Evolutionary conservation across 108 stramenopile genomes (phyloP), one percentile per base, ranked within the genome.

Genomic region (Mediolabrus comicus): DNA sequence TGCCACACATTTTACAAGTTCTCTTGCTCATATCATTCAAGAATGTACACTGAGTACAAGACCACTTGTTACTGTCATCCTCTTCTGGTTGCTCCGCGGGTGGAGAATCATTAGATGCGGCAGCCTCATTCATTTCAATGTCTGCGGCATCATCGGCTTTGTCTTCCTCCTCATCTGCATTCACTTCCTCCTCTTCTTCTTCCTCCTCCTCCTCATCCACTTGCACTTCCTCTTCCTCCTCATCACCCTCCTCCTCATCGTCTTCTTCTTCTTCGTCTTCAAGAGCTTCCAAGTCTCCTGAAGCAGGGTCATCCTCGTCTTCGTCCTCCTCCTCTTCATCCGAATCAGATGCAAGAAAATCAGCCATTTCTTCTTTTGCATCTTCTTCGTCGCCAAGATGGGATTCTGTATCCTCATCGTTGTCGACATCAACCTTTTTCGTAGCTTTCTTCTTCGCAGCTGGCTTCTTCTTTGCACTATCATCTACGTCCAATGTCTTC

Each of bases 41-140:
- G 35, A 78, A 78, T 13, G 87, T 88, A 43, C 90, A 91, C 12
- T 39, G 39, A 0, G 51, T 52, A 46, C 88, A 90, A 27, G 69
- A 67, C 88, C 88, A 75, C 7, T 34, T 55, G 10, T 74, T 59
- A 16, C 43, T 41, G 25, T 58, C 28, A 19, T 53, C 52, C 53
- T 31, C n/a, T 12, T 32, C 17, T 14, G 22, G 22, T 51, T 13
- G 29, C 32, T 33, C 53, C 10, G 10, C 24, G 4, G 29, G 13
- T 1, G 33, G 9, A 30, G 31, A 31, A 19, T 34, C 53, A 16
- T 12, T 11, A 13, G 32, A 11, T 11, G 26, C 62, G 12, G 27
- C 35, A 63, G 11, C 2, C 5, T 49, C 41, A 80, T 68, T 60
- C 65, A 24, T 68, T 58, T 38, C 49, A 22, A 2, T 60, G 35